Percentiles rank a stretch among this genome's conserved stretches.
phyloP scores from a whole-genome alignment of 805 yeast species.

The Limtongia smithiae region DNA sequence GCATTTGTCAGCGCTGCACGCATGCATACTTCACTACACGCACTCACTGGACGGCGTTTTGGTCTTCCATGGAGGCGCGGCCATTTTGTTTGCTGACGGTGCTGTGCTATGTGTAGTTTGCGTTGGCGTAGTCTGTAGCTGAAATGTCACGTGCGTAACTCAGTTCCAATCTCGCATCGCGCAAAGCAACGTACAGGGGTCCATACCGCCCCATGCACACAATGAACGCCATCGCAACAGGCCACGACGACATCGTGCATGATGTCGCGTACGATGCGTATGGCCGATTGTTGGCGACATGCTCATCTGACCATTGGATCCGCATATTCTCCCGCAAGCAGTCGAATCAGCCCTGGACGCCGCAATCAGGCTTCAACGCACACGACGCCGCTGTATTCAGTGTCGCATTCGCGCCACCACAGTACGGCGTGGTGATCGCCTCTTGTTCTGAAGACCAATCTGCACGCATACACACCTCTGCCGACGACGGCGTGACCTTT shows the following conservation, averaged over 20 bases:
- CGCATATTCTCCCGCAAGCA: conserved; percentile 79
- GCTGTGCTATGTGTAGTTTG: too few relatives aligned
- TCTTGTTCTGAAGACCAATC: conserved; percentile 89
- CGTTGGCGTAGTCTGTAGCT: too few relatives aligned
- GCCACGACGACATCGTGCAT: conserved; percentile 88
- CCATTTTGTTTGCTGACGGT: too few relatives aligned
- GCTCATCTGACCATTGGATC: conserved; percentile 90
- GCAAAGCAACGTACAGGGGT: background rate
- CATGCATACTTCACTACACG: background rate
- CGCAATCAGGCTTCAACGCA: conserved; percentile 90
- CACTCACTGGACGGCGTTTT: background rate
- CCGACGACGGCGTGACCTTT: conserved; percentile 85
- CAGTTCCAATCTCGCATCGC: too few relatives aligned
- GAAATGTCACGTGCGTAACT: too few relatives aligned
- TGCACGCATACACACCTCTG: conserved; percentile 87
- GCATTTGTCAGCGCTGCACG: background rate
- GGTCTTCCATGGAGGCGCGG: conserved; percentile 10
- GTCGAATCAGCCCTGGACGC: conserved; percentile 63
- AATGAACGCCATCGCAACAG: conserved; percentile 75
- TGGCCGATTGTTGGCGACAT: conserved; percentile 71
- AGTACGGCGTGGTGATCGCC: conserved; percentile 81
- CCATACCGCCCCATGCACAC: too few relatives aligned
- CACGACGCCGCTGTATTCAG: conserved; percentile 85
- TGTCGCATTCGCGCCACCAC: conserved; percentile 91
- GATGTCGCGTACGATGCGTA: conserved; percentile 68